phyloP scores from a whole-genome alignment of 2,329 filamentous ascomycete species.

The Corynespora cassiicola region DNA sequence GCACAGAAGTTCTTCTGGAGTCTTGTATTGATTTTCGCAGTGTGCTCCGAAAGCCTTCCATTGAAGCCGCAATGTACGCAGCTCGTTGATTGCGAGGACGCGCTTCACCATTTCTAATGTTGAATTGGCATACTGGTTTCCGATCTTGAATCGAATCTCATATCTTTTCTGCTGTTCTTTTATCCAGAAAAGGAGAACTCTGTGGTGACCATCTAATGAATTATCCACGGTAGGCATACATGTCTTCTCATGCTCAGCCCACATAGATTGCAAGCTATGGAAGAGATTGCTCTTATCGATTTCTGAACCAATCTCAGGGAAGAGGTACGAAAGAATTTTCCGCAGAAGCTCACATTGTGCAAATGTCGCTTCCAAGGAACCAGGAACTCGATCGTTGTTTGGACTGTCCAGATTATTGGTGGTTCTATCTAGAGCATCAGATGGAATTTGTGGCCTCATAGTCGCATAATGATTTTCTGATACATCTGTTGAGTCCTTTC shows the following conservation, averaged over 20 bases:
- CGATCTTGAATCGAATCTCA: background rate
- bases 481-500: too few species aligned
- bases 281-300: conserved; percentile 3
- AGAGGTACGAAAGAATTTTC: conserved; percentile 1
- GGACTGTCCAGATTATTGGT: too few species aligned
- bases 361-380: conserved; percentile 1
- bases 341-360: conserved; percentile 2
- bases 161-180: background rate
- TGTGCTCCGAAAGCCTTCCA: background rate
- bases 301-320: background rate
- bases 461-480: too few species aligned
- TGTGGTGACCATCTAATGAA: background rate
- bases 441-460: too few species aligned
- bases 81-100: background rate
- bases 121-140: background rate
- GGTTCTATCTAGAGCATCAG: too few species aligned
- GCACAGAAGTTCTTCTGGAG: conserved; percentile 2
- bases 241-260: conserved; percentile 1
- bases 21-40: background rate
- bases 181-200: conserved; percentile 2
- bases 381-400: too few species aligned
- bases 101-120: conserved; percentile 1
- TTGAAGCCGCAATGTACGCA: conserved; percentile 1
- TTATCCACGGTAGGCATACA: conserved; percentile 1
- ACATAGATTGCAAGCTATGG: background rate